These are phyloP conservation scores for Stevia rebaudiana DNA, from an alignment of 140 eudicot species.

Conservation along the genomic window DNA sequence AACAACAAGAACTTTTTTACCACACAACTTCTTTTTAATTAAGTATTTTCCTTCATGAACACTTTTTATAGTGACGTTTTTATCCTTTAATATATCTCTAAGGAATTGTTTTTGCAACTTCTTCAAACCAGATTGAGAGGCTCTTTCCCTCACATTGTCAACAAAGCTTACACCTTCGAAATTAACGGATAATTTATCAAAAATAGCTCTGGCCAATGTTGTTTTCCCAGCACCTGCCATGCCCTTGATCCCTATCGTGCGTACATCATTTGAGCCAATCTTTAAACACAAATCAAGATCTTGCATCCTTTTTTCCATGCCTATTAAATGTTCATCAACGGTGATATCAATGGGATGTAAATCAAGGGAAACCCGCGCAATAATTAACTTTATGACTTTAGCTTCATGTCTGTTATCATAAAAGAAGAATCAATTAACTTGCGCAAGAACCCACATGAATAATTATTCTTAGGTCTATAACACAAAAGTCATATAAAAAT, in stretches of 20 bases:
- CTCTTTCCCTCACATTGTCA: constrained; percentile 16
- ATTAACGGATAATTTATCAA: neutral
- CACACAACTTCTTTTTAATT: neutral
- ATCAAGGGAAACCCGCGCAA: no score
- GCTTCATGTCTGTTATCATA: no score
- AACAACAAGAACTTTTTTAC: constrained; percentile 13
- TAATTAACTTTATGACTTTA: no score
- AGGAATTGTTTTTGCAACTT: constrained; percentile 14
- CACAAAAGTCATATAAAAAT: no score
- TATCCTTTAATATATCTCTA: neutral
- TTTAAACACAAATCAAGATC: no score
- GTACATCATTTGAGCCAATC: no score
- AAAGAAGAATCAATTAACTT: no score
- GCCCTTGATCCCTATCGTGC: constrained; percentile 31
- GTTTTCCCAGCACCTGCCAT: constrained; percentile 32
- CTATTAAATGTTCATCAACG: no score
- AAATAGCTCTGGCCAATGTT: constrained; percentile 13
- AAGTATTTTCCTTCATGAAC: neutral
- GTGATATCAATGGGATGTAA: no score
- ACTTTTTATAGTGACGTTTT: neutral
- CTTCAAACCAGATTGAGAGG: neutral
- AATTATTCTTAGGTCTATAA: no score
- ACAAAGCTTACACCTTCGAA: constrained; percentile 23
- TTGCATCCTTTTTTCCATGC: no score
- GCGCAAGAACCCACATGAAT: no score